Conservation (phyloP, 768 basidiomycete genomes). For the Lactarius evosmus region DNA sequence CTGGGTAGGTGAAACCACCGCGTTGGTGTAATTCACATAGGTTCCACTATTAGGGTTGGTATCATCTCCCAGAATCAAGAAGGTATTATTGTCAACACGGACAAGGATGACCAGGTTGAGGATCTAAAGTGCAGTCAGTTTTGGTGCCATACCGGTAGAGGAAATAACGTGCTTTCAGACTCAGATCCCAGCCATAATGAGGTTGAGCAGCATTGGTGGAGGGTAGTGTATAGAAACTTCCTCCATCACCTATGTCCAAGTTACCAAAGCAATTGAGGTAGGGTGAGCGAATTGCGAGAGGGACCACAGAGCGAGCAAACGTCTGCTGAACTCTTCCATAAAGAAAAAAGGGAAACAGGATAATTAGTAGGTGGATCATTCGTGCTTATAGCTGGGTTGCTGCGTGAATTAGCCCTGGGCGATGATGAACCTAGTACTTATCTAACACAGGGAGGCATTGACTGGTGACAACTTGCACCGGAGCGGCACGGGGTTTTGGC, state of each 20-base stretch:
- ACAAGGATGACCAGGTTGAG: conserved; percentile 21
- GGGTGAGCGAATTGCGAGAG: conserved; percentile 32
- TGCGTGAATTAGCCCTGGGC: neutral
- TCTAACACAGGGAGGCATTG: neutral
- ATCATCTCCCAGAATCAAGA: conserved; percentile 24
- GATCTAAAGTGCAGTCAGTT: neutral
- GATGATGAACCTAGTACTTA: neutral
- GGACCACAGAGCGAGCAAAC: conserved; percentile 28
- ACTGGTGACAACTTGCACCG: conserved; percentile 9
- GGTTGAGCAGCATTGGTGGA: no score
- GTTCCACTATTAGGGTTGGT: neutral
- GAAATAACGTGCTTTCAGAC: no score
- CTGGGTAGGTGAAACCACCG: conserved; percentile 37
- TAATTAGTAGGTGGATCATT: neutral
- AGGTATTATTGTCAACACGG: conserved; percentile 19
- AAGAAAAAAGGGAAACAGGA: neutral
- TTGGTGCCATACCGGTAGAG: neutral
- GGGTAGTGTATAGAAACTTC: conserved; percentile 27
- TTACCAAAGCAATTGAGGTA: conserved; percentile 29
- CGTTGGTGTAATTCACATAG: conserved; percentile 27
- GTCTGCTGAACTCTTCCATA: conserved; percentile 12
- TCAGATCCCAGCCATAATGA: no score
- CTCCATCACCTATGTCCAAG: neutral
- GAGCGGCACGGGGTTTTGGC: no score
- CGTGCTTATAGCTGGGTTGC: neutral